Conservation (phyloP, 1,139 yeast species). For the Zhuliangozyma blackwelliae region DNA sequence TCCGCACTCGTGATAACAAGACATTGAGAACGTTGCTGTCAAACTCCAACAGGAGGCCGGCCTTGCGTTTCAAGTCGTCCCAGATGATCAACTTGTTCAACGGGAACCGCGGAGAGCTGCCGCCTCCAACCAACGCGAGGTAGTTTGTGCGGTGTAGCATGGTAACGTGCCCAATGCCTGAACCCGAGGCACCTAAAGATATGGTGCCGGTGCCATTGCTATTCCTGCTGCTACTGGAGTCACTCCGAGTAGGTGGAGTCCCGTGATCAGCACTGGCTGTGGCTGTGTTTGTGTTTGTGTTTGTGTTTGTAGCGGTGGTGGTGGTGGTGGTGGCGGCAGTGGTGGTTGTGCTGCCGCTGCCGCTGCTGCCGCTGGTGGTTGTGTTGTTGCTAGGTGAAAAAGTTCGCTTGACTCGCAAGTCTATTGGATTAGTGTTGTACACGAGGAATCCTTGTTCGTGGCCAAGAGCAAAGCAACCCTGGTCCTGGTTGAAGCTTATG, state of each 20-base stretch:
- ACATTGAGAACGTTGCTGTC: conserved; percentile 71
- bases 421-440: conserved; percentile 86
- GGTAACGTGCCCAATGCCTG: conserved; percentile 71
- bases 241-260: conserved; percentile 6
- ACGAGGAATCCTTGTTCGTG: conserved; percentile 80
- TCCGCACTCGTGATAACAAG: conserved; percentile 66
- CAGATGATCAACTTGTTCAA: conserved; percentile 76
- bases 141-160: conserved; percentile 92
- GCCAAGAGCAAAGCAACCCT: conserved; percentile 83
- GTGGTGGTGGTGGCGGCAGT: no score
- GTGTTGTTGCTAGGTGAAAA: conserved; percentile 21
- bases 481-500: conserved; percentile 81
- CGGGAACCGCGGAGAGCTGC: conserved; percentile 71
- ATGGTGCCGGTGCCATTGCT: background rate
- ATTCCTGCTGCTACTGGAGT: background rate
- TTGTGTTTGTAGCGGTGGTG: no score
- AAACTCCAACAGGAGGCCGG: conserved; percentile 72
- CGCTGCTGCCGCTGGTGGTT: conserved; percentile 2
- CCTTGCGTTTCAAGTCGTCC: conserved; percentile 83
- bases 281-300: conserved; percentile 6
- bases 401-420: conserved; percentile 65
- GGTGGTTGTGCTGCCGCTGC: background rate
- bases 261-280: conserved; percentile 3
- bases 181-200: conserved; percentile 14
- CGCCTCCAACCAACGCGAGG: conserved; percentile 86